Evolutionary conservation across 1,139 yeast species (phyloP).

Genomic region (Yueomyces sp.): DNA sequence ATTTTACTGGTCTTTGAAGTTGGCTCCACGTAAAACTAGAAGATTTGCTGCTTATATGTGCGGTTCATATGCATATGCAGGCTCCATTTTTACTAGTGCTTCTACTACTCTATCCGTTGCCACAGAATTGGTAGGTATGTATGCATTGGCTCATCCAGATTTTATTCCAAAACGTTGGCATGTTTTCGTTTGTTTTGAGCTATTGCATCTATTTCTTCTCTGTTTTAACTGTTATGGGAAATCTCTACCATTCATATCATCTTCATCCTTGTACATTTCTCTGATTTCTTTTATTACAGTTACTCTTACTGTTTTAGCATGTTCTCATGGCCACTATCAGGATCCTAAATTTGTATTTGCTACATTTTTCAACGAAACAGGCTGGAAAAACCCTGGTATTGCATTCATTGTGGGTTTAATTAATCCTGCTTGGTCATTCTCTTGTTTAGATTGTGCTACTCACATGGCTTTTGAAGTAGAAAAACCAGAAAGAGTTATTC

Average conservation of each 20-base stretch:
- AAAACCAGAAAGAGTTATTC: slow-evolving; percentile 46
- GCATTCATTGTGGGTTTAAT: slow-evolving; percentile 56
- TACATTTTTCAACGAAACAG: slow-evolving; percentile 49
- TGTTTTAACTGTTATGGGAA: slow-evolving; percentile 47
- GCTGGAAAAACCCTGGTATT: slow-evolving; percentile 47
- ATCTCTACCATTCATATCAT: slow-evolving; percentile 41
- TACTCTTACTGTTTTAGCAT: slow-evolving; percentile 43
- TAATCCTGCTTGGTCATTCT: slow-evolving; percentile 59
- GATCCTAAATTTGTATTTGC: slow-evolving; percentile 48
- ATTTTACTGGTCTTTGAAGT: slow-evolving; percentile 48
- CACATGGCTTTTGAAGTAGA: slow-evolving; percentile 60
- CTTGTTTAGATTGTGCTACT: slow-evolving; percentile 59
- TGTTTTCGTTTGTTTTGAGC: slow-evolving; percentile 41
- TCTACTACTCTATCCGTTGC: slow-evolving; percentile 46
- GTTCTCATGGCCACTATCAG: slow-evolving; percentile 44
- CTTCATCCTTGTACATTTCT: slow-evolving; percentile 42
- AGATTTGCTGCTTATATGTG: slow-evolving; percentile 43
- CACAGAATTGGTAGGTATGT: slow-evolving; percentile 43
- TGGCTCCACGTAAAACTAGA: slow-evolving; percentile 39
- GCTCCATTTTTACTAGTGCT: slow-evolving; percentile 45
- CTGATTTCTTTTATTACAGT: slow-evolving; percentile 41
- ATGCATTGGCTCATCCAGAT: slow-evolving; percentile 35
- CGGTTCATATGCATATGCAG: slow-evolving; percentile 51
- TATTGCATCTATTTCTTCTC: slow-evolving; percentile 31
- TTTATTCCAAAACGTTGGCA: slow-evolving; percentile 43